Conservation (phyloP, 805 yeast genomes). For the Sugiyamaella lignohabitans region DNA sequence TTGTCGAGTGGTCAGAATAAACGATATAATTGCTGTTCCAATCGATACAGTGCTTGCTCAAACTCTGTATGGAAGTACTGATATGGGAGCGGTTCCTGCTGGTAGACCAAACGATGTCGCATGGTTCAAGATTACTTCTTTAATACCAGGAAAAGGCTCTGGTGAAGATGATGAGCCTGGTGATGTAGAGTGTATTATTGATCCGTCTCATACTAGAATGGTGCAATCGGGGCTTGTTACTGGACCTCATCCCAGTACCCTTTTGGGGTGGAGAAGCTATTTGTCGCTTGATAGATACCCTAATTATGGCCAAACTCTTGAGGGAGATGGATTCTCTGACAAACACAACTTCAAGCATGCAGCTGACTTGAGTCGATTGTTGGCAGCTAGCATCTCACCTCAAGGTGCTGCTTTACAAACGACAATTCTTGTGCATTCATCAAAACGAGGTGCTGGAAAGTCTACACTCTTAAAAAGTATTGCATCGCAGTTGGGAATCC, state of each 20-base stretch:
- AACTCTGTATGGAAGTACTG: constrained; percentile 36
- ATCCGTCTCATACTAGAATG: constrained; percentile 62
- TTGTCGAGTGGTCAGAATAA: constrained; percentile 52
- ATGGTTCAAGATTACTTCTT: constrained; percentile 71
- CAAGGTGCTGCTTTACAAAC: constrained; percentile 44
- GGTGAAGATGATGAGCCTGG: constrained; percentile 7
- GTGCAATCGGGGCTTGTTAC: constrained; percentile 56
- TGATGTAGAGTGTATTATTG: constrained; percentile 43
- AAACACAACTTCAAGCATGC: constrained; percentile 44
- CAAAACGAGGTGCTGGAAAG: constrained; percentile 76
- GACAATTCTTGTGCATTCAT: constrained; percentile 58
- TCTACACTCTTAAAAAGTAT: constrained; percentile 51
- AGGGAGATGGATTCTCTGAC: constrained; percentile 40
- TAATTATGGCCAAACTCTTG: constrained; percentile 27
- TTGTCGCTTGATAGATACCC: constrained; percentile 18
- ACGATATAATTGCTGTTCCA: constrained; percentile 70
- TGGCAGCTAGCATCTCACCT: constrained; percentile 40
- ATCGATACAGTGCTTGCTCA: constrained; percentile 64
- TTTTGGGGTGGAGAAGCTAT: constrained; percentile 42
- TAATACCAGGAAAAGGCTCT: constrained; percentile 22
- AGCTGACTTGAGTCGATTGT: constrained; percentile 44
- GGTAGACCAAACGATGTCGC: constrained; percentile 69
- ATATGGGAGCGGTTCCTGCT: constrained; percentile 40
- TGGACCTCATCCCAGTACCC: constrained; percentile 25
- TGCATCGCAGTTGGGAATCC: constrained; percentile 55